Base-by-base conservation (phyloP, 169 alveolate genomes). In the Eimeria brunetti region DNA sequence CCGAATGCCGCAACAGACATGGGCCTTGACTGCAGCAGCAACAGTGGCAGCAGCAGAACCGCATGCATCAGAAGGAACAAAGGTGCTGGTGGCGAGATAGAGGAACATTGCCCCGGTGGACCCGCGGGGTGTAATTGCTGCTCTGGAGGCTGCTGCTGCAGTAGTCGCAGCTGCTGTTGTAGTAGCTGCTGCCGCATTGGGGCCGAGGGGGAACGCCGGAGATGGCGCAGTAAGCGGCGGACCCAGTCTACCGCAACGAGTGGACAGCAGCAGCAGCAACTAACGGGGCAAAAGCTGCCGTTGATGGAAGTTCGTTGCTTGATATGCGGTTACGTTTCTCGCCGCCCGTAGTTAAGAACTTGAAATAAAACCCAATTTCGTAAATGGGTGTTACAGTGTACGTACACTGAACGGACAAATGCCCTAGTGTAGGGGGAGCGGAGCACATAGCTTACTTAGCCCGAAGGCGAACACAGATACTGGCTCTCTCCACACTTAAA, bases 261-360 rank as follows among this genome's bases (percentile, higher is more conserved):
- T n/a, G 58, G 24, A 44, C 88, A 78, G 88, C 88, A 78, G 24
- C 88, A 78, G 36, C 78, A 53, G 58, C 90, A 83, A n/a, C 90
- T 36, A 27, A 16, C 30, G 76, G 36, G 33, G 69, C 76, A 83
- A 75, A 51, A 53, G 90, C 90, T 8, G 24, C 90, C 90, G 33
- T 56, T 83, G 33, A 83, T 83, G 90, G 90, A 83, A 53, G 71
- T 83, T 56, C 90, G 75, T 30, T 83, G 90, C 75, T 36, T 49
- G 53, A 18, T 83, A 33, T 83, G 90, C 90, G 90, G 90, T 75
- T 83, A 51, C 27, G 75, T 83, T 41, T 51, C 75, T 49, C 90
- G 90, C 53, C 90, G 90, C 67, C 90, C 90, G 14, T 83, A 60
- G 49, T 69, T 69, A 33, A 6, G 33, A 69, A 69, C 46, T 36